Evolutionary conservation across 1,139 yeast genomes (phyloP), one percentile per base, ranked within the genome.

Genomic region (Arxiozyma heterogenica): DNA sequence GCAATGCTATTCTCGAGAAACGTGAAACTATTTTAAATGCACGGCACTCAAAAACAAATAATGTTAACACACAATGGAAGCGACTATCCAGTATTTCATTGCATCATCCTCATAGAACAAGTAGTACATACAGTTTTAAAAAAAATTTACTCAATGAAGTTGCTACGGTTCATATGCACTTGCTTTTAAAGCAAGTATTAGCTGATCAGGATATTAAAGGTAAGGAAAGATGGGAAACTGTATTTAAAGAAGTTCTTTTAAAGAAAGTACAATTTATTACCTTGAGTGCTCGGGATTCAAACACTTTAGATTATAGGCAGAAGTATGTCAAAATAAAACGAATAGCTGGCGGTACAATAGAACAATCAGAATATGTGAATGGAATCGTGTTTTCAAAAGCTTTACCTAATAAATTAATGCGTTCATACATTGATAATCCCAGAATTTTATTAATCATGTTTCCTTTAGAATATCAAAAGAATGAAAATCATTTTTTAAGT

Each of bases 341-440:
- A 58, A 81, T 91, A 15, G 76, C 84, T 1, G 98, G 98, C 0
- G 93, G 93, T 0, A 68, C 73, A 0, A 75, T 81, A 9, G 74
- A 74, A 18, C 84, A 85, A 50, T 81, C 95, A 0, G 72, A 73
- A 42, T 79, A 82, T 47, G 69, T 91, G 18, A 83, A 86, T 64
- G 99, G 98, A 0, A 72, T 89, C 7, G 85, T 88, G 15, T 89
- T 91, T 69, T 86, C 98, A 0, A 90, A 91, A 60, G 81, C 84
- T 39, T 74, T 91, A 44, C 95, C 96, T n/a, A 75, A 87, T 47
- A 88, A 84, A 64, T 70, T 79, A 2, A 94, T 94, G 98, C 80
- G 89, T 0, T 70, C 81, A 4, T 66, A 67, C 12, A 75, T 94
- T 8, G 64, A 67, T 0, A 77, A 79, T 51, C 98, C 99, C 0